Evolutionary conservation across 345 rosid genomes (phyloP), one percentile per base, ranked within the genome.

Genomic region (Pistacia vera): DNA sequence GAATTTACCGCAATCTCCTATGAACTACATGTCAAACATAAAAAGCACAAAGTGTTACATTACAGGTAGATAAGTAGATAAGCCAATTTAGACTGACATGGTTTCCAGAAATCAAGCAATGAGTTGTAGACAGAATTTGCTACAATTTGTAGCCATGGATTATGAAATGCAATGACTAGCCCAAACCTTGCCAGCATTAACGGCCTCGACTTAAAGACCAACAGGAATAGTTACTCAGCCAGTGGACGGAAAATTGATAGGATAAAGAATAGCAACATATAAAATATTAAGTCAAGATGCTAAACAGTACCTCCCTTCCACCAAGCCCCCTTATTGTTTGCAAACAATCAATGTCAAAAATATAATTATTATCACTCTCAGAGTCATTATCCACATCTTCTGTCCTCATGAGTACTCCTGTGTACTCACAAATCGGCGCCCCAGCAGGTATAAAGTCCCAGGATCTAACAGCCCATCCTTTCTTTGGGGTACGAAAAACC

Each of bases 401-500:
- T 7, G 97, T 85, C 79, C 88, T 90, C 66, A 68, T 85, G 51
- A 96, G 87, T 14, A 82, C 82, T 68, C 99, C 99, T 33, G 85
- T 83, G 62, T 96, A 96, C 82, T 96, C 98, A 65, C 98, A 96
- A 4, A 93, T 93, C 5, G 98, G 97, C 25, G 97, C 89, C 12
- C 98, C 99, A 66, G 99, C 81, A 51, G 95, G 97, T 75, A 96
- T 91, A 79, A 88, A 96, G 61, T 93, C 97, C 98, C 98, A 92
- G 11, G 98, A 92, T 83, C 97, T 86, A 61, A 93, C 98, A 59
- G 95, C 98, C 98, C 99, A 96, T 5, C 98, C 99, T 76, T 96
- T 96, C 71, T 86, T 89, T 35, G 94, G 88, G 55, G 97, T 88
- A 41, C 95, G 91, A 79, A 84, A 93, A 63, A 96, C 97, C 99